Evolutionary conservation across 1,139 yeast genomes (phyloP).

Genomic region (Sugiyamaella pinicola): DNA sequence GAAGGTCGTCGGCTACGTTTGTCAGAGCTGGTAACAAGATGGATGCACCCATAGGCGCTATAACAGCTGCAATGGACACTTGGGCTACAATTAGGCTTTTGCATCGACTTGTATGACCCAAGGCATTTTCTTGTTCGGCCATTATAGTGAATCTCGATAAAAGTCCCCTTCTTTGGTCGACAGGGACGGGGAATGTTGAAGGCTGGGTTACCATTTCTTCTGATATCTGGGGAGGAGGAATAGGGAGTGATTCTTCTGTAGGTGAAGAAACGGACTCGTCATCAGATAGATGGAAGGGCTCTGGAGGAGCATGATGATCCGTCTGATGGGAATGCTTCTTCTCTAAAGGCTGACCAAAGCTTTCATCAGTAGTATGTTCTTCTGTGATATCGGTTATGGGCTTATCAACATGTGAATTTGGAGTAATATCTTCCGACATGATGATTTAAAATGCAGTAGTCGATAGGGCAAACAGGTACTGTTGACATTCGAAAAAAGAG

Average conservation of each 20-base stretch:
- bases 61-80: constrained; percentile 72
- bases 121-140: constrained; percentile 75
- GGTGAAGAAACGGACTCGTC: background rate
- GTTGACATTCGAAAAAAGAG: background rate
- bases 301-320: constrained; percentile 3
- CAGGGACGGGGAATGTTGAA: constrained; percentile 26
- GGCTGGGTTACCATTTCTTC: constrained; percentile 12
- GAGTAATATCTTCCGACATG: background rate
- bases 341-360: background rate
- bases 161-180: constrained; percentile 35
- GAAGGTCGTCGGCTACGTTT: constrained; percentile 55
- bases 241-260: background rate
- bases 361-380: background rate
- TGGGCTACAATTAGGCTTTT: constrained; percentile 62
- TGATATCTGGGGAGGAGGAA: background rate
- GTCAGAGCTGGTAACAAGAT: constrained; percentile 79
- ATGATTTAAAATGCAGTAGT: background rate
- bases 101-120: constrained; percentile 55
- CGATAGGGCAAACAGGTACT: background rate
- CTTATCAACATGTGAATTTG: background rate
- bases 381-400: background rate
- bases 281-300: constrained; percentile 3
- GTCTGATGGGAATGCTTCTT: background rate
- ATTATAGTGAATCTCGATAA: constrained; percentile 49
- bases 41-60: constrained; percentile 93